These are phyloP conservation scores for Vigna reflexopilosa DNA, from an alignment of 306 rosid species.

Conservation along the genomic window DNA sequence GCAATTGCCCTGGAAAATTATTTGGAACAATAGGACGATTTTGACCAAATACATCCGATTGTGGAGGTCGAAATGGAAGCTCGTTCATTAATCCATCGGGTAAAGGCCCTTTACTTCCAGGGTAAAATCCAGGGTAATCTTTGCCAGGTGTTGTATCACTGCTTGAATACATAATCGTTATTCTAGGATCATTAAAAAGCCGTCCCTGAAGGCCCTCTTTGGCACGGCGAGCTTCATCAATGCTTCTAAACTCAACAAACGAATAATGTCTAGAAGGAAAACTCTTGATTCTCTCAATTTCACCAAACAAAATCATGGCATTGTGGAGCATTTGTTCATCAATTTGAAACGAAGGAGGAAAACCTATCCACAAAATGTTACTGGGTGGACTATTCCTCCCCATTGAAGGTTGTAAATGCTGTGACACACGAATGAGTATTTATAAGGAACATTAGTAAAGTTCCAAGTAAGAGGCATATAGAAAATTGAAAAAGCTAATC, in stretches of 20 bases:
- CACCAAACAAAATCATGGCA: constrained; percentile 90
- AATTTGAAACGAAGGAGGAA: constrained; percentile 81
- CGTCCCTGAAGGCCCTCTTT: constrained; percentile 88
- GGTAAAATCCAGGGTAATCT: constrained; percentile 55
- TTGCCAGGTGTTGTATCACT: constrained; percentile 72
- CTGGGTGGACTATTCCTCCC: constrained; percentile 67
- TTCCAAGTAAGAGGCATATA: constrained; percentile 7
- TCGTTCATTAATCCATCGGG: constrained; percentile 61
- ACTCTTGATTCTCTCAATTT: constrained; percentile 83
- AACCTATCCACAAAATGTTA: constrained; percentile 78
- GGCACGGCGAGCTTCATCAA: constrained; percentile 84
- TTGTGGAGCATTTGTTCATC: constrained; percentile 93
- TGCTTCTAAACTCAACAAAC: constrained; percentile 81
- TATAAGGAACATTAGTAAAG: constrained; percentile 12
- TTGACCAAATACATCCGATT: constrained; percentile 62
- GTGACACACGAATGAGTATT: constrained; percentile 42
- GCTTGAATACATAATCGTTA: constrained; percentile 77
- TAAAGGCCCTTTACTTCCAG: constrained; percentile 64
- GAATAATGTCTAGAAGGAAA: constrained; percentile 77
- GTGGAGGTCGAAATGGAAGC: constrained; percentile 61
- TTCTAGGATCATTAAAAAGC: constrained; percentile 87
- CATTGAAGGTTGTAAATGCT: constrained; percentile 59
- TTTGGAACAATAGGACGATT: constrained; percentile 59
- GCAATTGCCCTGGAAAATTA: constrained; percentile 61
- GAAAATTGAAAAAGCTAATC: background rate